Evolutionary conservation across 2,329 filamentous ascomycete genomes (phyloP).

Genomic region (Drechslera avenae): DNA sequence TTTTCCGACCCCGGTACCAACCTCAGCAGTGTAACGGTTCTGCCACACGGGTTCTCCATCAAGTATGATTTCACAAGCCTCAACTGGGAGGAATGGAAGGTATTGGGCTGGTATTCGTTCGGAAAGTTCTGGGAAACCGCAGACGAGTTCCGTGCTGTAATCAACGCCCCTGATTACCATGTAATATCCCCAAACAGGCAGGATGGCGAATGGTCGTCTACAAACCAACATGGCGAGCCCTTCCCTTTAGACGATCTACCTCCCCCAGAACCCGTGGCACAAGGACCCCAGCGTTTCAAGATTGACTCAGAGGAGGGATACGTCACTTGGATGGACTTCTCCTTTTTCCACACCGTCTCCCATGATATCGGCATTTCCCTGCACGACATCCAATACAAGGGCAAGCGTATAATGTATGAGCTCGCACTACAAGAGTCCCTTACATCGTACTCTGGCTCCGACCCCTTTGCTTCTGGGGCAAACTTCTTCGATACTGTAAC

Average conservation of each 20-base stretch:
- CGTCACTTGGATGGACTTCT: conserved; percentile 59
- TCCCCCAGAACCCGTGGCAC: conserved; percentile 56
- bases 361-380: conserved; percentile 57
- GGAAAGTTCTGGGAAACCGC: conserved; percentile 59
- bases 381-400: conserved; percentile 60
- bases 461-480: conserved; percentile 55
- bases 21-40: conserved; percentile 52
- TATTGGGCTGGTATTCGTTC: conserved; percentile 61
- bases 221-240: conserved; percentile 49
- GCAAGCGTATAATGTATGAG: conserved; percentile 62
- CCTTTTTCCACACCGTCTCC: conserved; percentile 59
- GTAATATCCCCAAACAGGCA: conserved; percentile 56
- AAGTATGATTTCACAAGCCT: conserved; percentile 57
- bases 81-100: conserved; percentile 57
- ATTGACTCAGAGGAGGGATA: conserved; percentile 54
- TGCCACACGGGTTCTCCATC: conserved; percentile 54
- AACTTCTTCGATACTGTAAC: conserved; percentile 57
- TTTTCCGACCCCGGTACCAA: conserved; percentile 46
- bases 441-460: conserved; percentile 58
- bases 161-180: conserved; percentile 51
- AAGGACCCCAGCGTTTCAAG: conserved; percentile 50
- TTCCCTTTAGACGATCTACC: conserved; percentile 59
- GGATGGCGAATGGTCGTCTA: conserved; percentile 53
- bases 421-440: conserved; percentile 61
- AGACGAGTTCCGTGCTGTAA: conserved; percentile 55